These are phyloP conservation scores for Cyclocybe aegerita DNA, from an alignment of 768 basidiomycete species.

Conservation along the genomic window DNA sequence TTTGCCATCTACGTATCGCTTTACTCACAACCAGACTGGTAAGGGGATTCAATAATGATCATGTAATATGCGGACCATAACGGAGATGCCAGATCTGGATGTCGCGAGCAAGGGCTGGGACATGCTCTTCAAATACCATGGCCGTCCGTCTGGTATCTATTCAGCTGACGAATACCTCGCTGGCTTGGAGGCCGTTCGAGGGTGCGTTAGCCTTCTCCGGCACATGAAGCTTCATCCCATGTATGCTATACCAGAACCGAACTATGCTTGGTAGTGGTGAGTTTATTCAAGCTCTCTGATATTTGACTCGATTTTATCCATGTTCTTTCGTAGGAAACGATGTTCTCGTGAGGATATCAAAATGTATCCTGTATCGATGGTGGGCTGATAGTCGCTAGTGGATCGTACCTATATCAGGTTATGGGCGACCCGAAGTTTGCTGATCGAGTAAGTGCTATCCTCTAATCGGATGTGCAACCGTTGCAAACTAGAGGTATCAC, in stretches of 20 bases:
- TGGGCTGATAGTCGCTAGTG: slow-evolving; percentile 27
- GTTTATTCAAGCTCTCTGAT: slow-evolving; percentile 12
- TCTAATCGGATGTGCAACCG: not conserved
- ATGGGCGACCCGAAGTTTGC: slow-evolving; percentile 53
- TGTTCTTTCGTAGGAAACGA: slow-evolving; percentile 44
- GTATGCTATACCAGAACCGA: slow-evolving; percentile 39
- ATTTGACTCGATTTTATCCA: not conserved
- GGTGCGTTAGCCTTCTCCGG: slow-evolving; percentile 27
- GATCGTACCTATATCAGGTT: slow-evolving; percentile 55
- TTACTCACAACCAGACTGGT: slow-evolving; percentile 59
- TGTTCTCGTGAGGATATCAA: slow-evolving; percentile 48
- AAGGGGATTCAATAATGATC: not conserved
- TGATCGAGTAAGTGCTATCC: slow-evolving; percentile 36
- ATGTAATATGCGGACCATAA: not conserved
- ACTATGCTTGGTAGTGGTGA: slow-evolving; percentile 51
- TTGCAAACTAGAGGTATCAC: not conserved
- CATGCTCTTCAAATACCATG: slow-evolving; percentile 56
- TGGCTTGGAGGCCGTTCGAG: slow-evolving; percentile 52
- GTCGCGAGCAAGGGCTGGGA: slow-evolving; percentile 53
- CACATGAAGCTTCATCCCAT: not conserved
- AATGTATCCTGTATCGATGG: not conserved
- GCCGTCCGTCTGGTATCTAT: slow-evolving; percentile 53
- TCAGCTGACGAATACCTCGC: slow-evolving; percentile 59
- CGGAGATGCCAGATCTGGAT: slow-evolving; percentile 39
- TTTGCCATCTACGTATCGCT: slow-evolving; percentile 50